Evolutionary conservation across 2,329 filamentous ascomycete genomes (phyloP), one percentile per base, ranked within the genome.

Genomic region (Ramularia collo-cygni): DNA sequence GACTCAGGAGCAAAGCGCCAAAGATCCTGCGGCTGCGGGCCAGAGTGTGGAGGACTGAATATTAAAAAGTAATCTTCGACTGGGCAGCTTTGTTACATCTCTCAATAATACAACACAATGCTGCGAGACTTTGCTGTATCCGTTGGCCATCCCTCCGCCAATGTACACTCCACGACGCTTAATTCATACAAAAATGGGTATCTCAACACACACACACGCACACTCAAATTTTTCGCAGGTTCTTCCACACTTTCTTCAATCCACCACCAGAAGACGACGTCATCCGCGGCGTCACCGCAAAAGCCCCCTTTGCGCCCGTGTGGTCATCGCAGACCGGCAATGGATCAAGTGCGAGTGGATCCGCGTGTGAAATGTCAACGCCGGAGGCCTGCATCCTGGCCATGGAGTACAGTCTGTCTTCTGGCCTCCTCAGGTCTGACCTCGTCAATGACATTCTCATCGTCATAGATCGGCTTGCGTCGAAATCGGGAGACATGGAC

Each of bases 371-470:
- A 5, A 53, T 31, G n/a, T 51, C 47, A n/a, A 49, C 49, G 9
- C 42, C 50, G 13, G 45, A 49, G 2, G 40, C 41, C 19, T 52
- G 41, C 13, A 42, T 49, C 12, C 48, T 37, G 24, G 52, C 38
- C 17, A 66, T 66, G 29, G 79, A 79, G 54, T 88, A 85, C 12
- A 85, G 72, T 45, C 81, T 72, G 8, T 82, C 77, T 46, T 90
- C 83, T 47, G 81, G 72, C 4, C 81, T 81, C 29, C 88, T 80
- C 34, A 96, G 72, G 59, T 96, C 90, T 0, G 88, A 85, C 33
- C 89, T 74, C 3, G 92, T 96, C 39, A 96, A 74, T 0, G 90
- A 96, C 88, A 96, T 94, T 35, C 89, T 85, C 35, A 96, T 67
- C 2, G 92, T 96, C 89, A 95, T 95, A 62, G 96, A 89, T 24